Conservation (phyloP, 805 yeast species). For the Teunomyces atbi region DNA sequence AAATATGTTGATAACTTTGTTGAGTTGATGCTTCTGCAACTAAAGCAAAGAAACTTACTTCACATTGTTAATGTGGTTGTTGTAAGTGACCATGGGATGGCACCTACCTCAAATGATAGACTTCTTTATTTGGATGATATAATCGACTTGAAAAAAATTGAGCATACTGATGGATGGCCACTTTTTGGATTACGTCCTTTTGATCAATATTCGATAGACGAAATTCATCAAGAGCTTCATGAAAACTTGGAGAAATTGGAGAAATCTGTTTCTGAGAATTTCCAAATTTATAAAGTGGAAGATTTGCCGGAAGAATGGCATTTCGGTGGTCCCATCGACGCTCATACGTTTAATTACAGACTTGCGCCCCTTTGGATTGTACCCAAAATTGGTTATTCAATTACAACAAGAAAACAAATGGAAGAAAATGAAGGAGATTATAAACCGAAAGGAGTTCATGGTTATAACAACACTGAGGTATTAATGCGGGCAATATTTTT, state of each 20-base stretch:
- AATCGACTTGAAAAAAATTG: conserved; percentile 51
- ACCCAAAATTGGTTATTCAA: conserved; percentile 77
- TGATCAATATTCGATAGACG: conserved; percentile 35
- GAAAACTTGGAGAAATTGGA: conserved; percentile 24
- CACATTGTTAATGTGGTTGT: conserved; percentile 70
- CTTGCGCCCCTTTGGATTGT: conserved; percentile 85
- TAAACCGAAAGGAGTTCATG: conserved; percentile 77
- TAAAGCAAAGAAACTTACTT: conserved; percentile 54
- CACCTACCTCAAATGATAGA: conserved; percentile 74
- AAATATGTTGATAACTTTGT: conserved; percentile 65
- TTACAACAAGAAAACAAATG: conserved; percentile 62
- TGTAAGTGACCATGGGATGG: conserved; percentile 93
- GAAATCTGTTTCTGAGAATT: conserved; percentile 24
- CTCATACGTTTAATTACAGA: conserved; percentile 50
- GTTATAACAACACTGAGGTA: conserved; percentile 73
- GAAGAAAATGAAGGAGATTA: conserved; percentile 48
- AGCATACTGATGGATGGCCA: conserved; percentile 84
- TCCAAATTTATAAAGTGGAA: conserved; percentile 50
- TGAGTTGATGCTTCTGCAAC: conserved; percentile 44
- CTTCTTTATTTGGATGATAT: conserved; percentile 72
- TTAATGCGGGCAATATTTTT: conserved; percentile 82
- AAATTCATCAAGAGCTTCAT: conserved; percentile 45
- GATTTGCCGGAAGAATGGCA: conserved; percentile 54
- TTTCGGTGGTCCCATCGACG: conserved; percentile 44
- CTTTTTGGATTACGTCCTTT: conserved; percentile 70